Base-by-base conservation (phyloP, 2,329 filamentous ascomycete genomes). In the Ophiostoma fasciatum region DNA sequence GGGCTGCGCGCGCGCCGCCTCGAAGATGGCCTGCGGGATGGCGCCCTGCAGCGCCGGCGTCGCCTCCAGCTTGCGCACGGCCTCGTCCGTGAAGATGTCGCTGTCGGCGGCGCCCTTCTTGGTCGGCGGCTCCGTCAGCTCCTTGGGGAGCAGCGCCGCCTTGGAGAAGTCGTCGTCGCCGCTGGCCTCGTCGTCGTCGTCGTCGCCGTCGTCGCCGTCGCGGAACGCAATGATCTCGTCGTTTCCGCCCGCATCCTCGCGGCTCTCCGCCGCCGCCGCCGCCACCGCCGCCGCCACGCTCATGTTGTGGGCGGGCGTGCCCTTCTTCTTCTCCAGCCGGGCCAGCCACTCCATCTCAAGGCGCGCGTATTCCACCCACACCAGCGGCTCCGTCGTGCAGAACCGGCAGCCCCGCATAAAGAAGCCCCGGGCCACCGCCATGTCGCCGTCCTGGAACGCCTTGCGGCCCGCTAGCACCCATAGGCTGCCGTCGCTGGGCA, bases 361-460 rank as follows among this genome's bases (percentile, higher is more conserved):
- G 51, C 82, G 78, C 8, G 82, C 80, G 53, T 94, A 96, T 58
- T 94, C 83, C 23, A 93, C 53, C 85, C 88, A 98, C 35, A 98
- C 56, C 14, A 65, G 63, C 44, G 66, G 73, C 31, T 80, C 78
- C 33, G 64, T 71, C 35, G 78, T 83, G 61, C 87, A 94, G 57
- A 98, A 96, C 28, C 90, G 68, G 51, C 93, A 71, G 0, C 87
- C 90, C 42, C 88, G 69, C 65, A 75, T 92, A 71, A 85, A 98
- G 68, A 66, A 90, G 32, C 74, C 79, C 42, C 90, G 63, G 3
- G 88, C 85, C 30, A 78, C 77, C 18, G 76, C 78, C 74, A 96
- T 93, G 57, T 96, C 88, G 3, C 80, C 83, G 49, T 85, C 74
- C 14, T 68, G 66, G 28, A 92, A 84, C 34, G 88, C 70, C 33